Percentiles rank a stretch among this genome's conserved stretches.
Conservation (phyloP, 2,329 filamentous ascomycete genomes). For the Fusarium sp. region DNA sequence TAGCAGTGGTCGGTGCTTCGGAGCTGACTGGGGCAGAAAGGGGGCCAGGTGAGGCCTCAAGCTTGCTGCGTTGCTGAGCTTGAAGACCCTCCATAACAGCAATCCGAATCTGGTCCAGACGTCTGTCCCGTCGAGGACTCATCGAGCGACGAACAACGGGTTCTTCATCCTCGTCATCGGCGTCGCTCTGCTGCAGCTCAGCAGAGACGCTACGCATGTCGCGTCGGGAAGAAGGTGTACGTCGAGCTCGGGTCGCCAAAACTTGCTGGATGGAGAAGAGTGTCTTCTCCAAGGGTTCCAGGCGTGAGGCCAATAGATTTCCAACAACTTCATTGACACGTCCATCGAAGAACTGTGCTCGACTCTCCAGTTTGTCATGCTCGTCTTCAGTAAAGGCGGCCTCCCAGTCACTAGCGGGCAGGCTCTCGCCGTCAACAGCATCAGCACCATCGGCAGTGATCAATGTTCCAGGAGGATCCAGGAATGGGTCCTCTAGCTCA, state of each 20-base stretch:
- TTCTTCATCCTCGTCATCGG: constrained; percentile 91
- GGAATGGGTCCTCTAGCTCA: constrained; percentile 71
- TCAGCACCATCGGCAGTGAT: constrained; percentile 62
- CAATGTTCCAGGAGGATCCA: constrained; percentile 60
- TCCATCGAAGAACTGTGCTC: constrained; percentile 88
- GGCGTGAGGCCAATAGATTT: constrained; percentile 75
- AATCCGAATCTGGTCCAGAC: constrained; percentile 81
- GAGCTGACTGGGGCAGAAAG: neutral
- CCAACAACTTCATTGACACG: constrained; percentile 90
- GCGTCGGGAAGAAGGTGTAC: constrained; percentile 64
- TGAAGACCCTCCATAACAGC: constrained; percentile 79
- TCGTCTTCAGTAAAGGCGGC: constrained; percentile 83
- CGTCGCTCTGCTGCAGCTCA: constrained; percentile 84
- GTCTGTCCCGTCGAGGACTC: constrained; percentile 82
- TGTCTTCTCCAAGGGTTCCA: constrained; percentile 84
- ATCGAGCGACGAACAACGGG: constrained; percentile 71
- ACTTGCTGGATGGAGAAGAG: constrained; percentile 79
- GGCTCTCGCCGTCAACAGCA: constrained; percentile 59
- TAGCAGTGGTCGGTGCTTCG: constrained; percentile 48
- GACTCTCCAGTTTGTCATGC: constrained; percentile 81
- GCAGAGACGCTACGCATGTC: constrained; percentile 73
- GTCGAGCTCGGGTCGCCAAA: constrained; percentile 66
- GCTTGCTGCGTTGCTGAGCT: constrained; percentile 58
- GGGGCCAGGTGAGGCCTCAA: constrained; percentile 43
- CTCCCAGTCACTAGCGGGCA: constrained; percentile 91